Base-by-base conservation (phyloP, 177 flowering plant genomes). In the Telopea speciosissima region DNA sequence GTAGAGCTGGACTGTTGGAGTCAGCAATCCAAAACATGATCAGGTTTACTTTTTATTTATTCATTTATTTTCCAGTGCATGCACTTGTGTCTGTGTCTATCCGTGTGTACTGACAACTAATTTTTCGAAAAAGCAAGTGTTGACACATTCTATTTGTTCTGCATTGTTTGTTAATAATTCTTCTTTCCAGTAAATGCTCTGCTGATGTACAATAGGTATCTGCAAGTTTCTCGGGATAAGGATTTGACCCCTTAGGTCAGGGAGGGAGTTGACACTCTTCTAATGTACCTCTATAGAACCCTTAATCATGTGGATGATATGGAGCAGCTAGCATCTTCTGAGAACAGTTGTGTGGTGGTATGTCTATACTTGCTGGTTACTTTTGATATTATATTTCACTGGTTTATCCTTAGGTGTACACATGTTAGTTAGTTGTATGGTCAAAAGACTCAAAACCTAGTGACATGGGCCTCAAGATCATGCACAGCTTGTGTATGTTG, bases 251-350 rank as follows among this genome's bases (percentile, higher is more conserved):
- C 72, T 40, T 68, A 85, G 17, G 91, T 88, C 76, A 85, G 72
- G 79, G 99, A 96, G 78, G 99, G 98, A 69, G 93, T 96, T 66
- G 99, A 96, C 77, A 96, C 99, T 25, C 87, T 96, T 69, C 75
- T 96, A 42, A 90, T 96, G 97, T 90, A 87, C 79, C 97, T 96
- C 9, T 93, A 90, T 72, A 93, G 99, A 86, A 88, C 95, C 67
- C 81, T 93, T 58, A 90, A 93, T 82, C 70, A 72, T 66, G 86
- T 88, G 40, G 88, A 84, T 68, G 91, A 87, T 61, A 93, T 96
- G 99, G 99, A 96, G 82, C 83, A 80, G 75, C 84, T 96, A 73
- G 98, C 96, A 72, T 93, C 93, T 65, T 86, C 93, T 16, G 88
- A 80, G 45, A 96, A 96, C 77, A 75, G 76, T 70, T 96, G 99